A percentile compares a stretch with the other conserved stretches of the same genome.
These are phyloP conservation scores for Geranomyces variabilis DNA, from an alignment of 192 early-diverging fungal genomes.

Conservation along the genomic window DNA sequence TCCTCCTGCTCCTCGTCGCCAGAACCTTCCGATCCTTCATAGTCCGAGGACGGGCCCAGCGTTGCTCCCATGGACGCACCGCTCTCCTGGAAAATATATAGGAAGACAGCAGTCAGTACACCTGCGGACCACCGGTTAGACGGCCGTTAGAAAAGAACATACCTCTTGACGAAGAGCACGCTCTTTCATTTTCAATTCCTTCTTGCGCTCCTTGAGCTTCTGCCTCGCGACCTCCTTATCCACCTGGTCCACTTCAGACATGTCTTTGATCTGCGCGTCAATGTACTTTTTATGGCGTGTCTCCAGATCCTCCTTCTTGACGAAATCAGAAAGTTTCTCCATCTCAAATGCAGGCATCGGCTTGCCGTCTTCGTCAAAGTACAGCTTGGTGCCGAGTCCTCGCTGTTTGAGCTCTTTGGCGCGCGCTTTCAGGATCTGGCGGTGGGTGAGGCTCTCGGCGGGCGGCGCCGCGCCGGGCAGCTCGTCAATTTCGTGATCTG, in stretches of 20 bases:
- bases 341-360: conserved; percentile 73
- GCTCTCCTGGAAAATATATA: conserved; percentile 23
- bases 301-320: conserved; percentile 68
- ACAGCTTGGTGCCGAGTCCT: conserved; percentile 66
- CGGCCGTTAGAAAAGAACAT: background rate
- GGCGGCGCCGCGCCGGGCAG: conserved; percentile 39
- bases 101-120: too few species aligned
- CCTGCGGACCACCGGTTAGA: background rate
- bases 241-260: conserved; percentile 76
- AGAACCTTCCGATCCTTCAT: too few species aligned
- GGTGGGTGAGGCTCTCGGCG: conserved; percentile 23
- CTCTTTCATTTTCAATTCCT: conserved; percentile 40
- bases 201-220: conserved; percentile 73
- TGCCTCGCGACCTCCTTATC: conserved; percentile 75
- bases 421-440: conserved; percentile 56
- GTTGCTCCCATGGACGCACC: conserved; percentile 9
- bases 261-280: conserved; percentile 62
- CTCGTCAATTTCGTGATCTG: conserved; percentile 75
- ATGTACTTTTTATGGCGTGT: conserved; percentile 72
- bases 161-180: conserved; percentile 35
- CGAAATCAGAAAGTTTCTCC: conserved; percentile 81
- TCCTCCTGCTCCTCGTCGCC: background rate
- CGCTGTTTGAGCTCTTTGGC: conserved; percentile 76
- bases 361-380: conserved; percentile 96
- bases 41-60: background rate